These are phyloP conservation scores for Bisporella sp. DNA, from an alignment of 2,329 filamentous ascomycete species.

Conservation along the genomic window DNA sequence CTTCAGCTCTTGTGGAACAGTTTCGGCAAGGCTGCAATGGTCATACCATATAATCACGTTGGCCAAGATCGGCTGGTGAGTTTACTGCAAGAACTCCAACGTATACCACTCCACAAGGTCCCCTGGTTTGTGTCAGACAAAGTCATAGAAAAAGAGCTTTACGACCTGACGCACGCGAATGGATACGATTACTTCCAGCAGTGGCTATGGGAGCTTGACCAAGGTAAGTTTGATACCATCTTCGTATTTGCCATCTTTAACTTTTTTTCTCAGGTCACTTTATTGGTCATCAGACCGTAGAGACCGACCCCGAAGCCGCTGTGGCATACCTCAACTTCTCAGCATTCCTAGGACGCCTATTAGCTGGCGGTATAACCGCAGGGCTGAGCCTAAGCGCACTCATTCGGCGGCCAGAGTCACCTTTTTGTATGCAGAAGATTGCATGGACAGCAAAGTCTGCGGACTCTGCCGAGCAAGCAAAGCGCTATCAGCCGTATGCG, in stretches of 20 bases:
- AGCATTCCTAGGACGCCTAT: not conserved
- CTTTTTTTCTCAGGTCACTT: not conserved
- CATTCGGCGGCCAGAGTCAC: not conserved
- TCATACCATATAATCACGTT: not conserved
- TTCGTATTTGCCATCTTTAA: not conserved
- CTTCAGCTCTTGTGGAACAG: not conserved
- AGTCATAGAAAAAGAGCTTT: not conserved
- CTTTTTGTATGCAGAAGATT: not conserved
- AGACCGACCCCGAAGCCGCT: not conserved
- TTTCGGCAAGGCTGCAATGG: conserved; percentile 1
- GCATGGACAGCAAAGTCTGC: not conserved
- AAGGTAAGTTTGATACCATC: not conserved
- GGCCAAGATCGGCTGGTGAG: not conserved
- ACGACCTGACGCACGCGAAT: not conserved
- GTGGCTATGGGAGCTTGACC: not conserved
- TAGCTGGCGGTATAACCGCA: not conserved
- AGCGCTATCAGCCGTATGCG: conserved; percentile 1
- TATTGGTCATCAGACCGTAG: not conserved
- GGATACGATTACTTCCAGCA: not conserved
- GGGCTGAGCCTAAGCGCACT: not conserved
- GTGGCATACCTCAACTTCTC: not conserved
- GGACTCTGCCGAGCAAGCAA: not conserved
- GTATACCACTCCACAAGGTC: not conserved
- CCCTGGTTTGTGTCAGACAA: not conserved
- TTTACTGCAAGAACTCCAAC: not conserved